Evolutionary conservation across 2,329 filamentous ascomycete genomes (phyloP).

Genomic region (Talaromyces sp.): DNA sequence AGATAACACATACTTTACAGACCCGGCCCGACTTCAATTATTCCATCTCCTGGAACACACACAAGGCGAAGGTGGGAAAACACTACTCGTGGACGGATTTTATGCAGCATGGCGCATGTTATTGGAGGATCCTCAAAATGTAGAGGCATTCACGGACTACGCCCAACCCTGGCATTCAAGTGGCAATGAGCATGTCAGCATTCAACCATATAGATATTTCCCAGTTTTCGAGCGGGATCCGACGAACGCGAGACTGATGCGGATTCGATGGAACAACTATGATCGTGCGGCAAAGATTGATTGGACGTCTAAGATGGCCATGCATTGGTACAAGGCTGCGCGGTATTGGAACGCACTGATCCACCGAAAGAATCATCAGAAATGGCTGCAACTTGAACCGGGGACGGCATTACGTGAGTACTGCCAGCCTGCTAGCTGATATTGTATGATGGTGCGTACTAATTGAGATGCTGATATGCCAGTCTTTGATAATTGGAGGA

Average conservation of each 20-base stretch:
- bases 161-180: constrained; percentile 75
- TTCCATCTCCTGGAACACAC: constrained; percentile 88
- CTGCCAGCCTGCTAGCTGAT: not conserved
- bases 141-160: constrained; percentile 54
- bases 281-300: constrained; percentile 69
- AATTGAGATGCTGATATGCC: not conserved
- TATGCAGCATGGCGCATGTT: constrained; percentile 62
- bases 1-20: constrained; percentile 93
- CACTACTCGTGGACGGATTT: constrained; percentile 84
- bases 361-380: constrained; percentile 55
- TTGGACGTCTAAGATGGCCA: constrained; percentile 49
- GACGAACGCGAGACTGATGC: constrained; percentile 47
- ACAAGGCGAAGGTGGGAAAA: constrained; percentile 62
- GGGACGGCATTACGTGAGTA: constrained; percentile 70
- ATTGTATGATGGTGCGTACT: not conserved
- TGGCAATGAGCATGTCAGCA: constrained; percentile 78
- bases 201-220: constrained; percentile 66
- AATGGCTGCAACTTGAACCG: constrained; percentile 73
- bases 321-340: constrained; percentile 76
- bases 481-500: constrained; percentile 97
- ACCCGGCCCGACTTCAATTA: constrained; percentile 84
- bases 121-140: constrained; percentile 54
- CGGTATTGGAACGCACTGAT: constrained; percentile 69
- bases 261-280: constrained; percentile 90
- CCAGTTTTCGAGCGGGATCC: constrained; percentile 67